Evolutionary conservation across 164 flowering plant genomes (phyloP), one percentile per base, ranked within the genome.

Genomic region (Vitis riparia): DNA sequence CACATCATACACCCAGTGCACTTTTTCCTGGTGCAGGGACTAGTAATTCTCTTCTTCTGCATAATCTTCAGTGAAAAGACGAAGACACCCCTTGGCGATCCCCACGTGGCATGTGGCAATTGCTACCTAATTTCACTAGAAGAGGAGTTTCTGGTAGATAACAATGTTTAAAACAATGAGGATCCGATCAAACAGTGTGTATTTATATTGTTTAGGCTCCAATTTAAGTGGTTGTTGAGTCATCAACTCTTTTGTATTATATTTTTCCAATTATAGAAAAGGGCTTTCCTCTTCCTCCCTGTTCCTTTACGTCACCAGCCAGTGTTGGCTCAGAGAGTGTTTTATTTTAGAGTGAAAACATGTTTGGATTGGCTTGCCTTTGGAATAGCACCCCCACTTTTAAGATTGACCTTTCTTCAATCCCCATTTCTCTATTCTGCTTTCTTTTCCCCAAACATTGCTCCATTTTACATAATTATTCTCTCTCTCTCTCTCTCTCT

Each of bases 161-260:
- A 37, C 44, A 37, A 37, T 37, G 44, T 37, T 37, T 37, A 56
- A 61, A 69, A 50, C 5, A 23, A 51, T 58, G 2, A 51, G 52
- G 50, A 55, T 61, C 59, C 60, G 29, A 55, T 61, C 59, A 69
- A 61, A 59, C 32, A 53, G 51, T 60, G 66, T 50, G 29, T 32
- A 60, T 51, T 62, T 13, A 61, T 51, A 51, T 9, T 51, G 37
- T 61, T 50, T 47, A 17, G 63, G 44, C 44, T 49, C 56, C 60
- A 9, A 9, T 47, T 8, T 17, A 63, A 76, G 77, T 79, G 82
- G 68, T 68, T 29, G 53, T 63, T 73, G 79, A 73, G 71, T 79
- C 77, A 78, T 66, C 70, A 75, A 53, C 59, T 64, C 60, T 47
- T 68, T 32, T 63, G 7, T 37, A 60, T 59, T 8, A 57, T 64